Base-by-base conservation (phyloP, 78 protist species). In the Dictyostelium citrinum region DNA sequence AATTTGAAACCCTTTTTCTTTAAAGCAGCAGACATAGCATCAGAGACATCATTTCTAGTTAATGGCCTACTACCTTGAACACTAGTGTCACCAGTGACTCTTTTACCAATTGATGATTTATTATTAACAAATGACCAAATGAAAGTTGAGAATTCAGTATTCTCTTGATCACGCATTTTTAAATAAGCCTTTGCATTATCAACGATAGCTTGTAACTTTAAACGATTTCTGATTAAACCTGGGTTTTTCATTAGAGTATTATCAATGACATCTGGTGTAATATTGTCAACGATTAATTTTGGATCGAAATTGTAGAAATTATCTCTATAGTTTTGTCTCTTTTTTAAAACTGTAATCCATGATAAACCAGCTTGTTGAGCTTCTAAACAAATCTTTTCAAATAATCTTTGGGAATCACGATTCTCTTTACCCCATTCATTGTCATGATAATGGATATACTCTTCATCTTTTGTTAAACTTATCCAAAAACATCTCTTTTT, bases 381-480 rank as follows among this genome's bases (percentile, higher is more conserved):
- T 11, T 91, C 95, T 7, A 91, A 31, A 39, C 83, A 78, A 16
- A 91, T 61, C 55, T 37, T 76, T 55, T 91, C 95, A 83, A 91
- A 91, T 0, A 91, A 17, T 16, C 76, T 58, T 37, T 35, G 16
- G 11, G 27, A 14, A n/a, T 90, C 95, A 29, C 43, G 43, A 10
- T 72, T 31, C 16, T 49, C 45, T 10, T 6, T 17, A 2, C 95
- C 95, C 95, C 95, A 90, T 45, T 90, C 95, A 2, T 14, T 6
- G 22, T 85, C 92, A 43, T 85, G 92, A 43, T 85, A 85, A 1
- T 85, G 27, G 2, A 76, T 16, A 76, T 85, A 85, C 16, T 71
- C 20, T 45, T 24, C 71, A 74, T 83, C 81, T 37, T 72, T 72
- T 5, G 41, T 72, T 31, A 45, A 41, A 46, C 16, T 4, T 61